Conservation (phyloP, 345 rosid genomes). For the Salix brachista region DNA sequence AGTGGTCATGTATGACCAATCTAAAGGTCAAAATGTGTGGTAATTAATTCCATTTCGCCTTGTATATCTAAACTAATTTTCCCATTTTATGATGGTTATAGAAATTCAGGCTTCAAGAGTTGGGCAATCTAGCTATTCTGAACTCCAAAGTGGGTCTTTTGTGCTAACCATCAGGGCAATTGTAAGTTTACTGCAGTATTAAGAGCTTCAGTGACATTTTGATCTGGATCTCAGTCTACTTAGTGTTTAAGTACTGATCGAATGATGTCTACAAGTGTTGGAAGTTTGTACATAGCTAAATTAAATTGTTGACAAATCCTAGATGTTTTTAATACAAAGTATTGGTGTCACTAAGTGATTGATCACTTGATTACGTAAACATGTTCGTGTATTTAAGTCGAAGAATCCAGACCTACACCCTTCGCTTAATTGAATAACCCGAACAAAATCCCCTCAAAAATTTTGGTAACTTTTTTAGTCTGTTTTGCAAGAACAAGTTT, state of each 20-base stretch:
- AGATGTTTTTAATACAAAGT: no score
- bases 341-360: no score
- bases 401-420: no score
- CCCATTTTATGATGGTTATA: not conserved
- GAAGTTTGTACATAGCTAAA: not conserved
- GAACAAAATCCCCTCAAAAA: no score
- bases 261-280: not conserved
- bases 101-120: not conserved
- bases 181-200: not conserved
- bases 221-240: not conserved
- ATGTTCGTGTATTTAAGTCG: no score
- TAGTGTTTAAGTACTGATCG: no score
- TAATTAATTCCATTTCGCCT: not conserved
- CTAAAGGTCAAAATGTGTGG: not conserved
- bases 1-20: constrained; percentile 24
- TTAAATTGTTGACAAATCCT: no score
- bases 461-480: no score
- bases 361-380: no score
- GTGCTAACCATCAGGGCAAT: not conserved
- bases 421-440: no score
- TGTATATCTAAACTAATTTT: constrained; percentile 6
- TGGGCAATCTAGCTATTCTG: not conserved
- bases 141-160: not conserved
- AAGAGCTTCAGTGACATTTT: not conserved
- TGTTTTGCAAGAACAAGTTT: no score